These are phyloP conservation scores for Phtheirospermum japonicum DNA, from an alignment of 257 asterid genomes.

Conservation along the genomic window DNA sequence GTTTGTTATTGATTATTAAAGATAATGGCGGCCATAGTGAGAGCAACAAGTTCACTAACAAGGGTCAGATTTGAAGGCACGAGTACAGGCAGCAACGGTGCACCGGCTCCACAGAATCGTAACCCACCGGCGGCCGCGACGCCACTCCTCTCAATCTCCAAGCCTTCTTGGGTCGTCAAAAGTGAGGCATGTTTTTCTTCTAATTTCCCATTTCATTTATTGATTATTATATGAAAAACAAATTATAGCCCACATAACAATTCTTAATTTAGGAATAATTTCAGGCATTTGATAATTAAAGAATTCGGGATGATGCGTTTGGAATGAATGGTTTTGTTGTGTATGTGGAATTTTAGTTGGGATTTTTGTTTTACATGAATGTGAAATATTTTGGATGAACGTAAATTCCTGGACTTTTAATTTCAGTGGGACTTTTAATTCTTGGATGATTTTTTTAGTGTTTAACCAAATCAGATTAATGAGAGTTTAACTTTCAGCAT, in stretches of 20 bases:
- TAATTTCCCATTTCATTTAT: neutral
- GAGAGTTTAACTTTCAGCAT: neutral
- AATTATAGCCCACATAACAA: neutral
- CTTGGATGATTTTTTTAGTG: neutral
- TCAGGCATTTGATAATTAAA: neutral
- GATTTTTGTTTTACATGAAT: no score
- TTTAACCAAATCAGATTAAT: neutral
- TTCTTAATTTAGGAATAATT: neutral
- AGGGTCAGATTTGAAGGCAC: constrained; percentile 29
- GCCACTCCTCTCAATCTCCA: constrained; percentile 57
- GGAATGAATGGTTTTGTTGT: constrained; percentile 13
- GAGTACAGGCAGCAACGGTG: constrained; percentile 37
- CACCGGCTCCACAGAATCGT: constrained; percentile 35
- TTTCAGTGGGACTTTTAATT: no score
- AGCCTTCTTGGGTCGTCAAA: constrained; percentile 68
- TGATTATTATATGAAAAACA: neutral
- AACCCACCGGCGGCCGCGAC: constrained; percentile 32
- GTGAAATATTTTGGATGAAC: no score
- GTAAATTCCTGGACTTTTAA: no score
- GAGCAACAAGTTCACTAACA: no score
- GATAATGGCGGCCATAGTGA: no score
- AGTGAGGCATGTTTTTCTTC: constrained; percentile 59
- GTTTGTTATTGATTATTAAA: no score
- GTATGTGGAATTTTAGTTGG: neutral
- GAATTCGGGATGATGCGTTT: neutral